These are phyloP conservation scores for Citrullus amarus DNA, from an alignment of 306 rosid genomes.

Conservation along the genomic window DNA sequence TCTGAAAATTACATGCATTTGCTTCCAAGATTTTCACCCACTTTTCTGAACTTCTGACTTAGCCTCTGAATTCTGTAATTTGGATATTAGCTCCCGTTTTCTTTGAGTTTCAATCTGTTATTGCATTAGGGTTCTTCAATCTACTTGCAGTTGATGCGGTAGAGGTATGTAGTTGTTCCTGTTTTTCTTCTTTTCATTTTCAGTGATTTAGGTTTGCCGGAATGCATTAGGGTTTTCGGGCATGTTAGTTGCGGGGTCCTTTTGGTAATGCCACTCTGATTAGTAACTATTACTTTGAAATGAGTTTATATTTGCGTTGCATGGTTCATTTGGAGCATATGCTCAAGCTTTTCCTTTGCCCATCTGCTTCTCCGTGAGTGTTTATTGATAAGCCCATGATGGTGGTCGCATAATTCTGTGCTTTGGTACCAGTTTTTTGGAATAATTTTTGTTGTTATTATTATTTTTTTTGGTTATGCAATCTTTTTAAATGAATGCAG, in stretches of 20 bases:
- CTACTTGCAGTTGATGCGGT: not conserved
- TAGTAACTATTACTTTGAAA: not conserved
- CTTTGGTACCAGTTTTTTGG: not conserved
- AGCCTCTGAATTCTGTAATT: not conserved
- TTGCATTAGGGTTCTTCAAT: conserved; percentile 4
- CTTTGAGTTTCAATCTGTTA: not conserved
- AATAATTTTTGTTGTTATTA: not conserved
- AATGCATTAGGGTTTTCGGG: not conserved
- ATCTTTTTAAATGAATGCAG: not conserved
- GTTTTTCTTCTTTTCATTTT: not conserved
- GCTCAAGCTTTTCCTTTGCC: not conserved
- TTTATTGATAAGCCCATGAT: not conserved
- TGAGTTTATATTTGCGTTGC: not conserved
- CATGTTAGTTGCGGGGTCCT: not conserved
- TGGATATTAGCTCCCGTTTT: not conserved
- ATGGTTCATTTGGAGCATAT: not conserved
- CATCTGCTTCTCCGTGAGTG: not conserved
- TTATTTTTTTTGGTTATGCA: not conserved
- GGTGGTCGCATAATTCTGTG: not conserved
- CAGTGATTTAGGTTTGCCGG: not conserved
- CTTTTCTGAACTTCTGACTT: not conserved
- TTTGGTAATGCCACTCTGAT: not conserved
- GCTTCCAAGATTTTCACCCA: not conserved
- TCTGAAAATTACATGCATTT: not conserved
- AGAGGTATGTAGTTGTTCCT: not conserved